Base-by-base conservation (phyloP, 805 yeast genomes). In the Wickerhamiella siamensis region DNA sequence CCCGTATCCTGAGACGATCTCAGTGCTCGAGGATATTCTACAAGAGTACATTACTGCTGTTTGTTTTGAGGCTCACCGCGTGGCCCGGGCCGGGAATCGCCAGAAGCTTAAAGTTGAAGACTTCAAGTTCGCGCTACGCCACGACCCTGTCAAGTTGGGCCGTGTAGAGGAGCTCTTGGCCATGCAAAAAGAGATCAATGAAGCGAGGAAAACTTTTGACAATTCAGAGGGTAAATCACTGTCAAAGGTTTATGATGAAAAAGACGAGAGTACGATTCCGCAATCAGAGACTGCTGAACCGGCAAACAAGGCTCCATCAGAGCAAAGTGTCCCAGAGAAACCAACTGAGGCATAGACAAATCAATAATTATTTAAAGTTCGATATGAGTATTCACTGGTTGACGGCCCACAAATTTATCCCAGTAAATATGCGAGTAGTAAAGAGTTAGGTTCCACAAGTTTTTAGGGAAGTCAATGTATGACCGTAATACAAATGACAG, bases 41-140 rank as follows among this genome's bases (percentile, higher is more conserved):
- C 71, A 77, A 9, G 73, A 72, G 33, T 81, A 79, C 55, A 58
- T 80, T 33, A 68, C 72, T 3, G 79, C 75, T 51, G 65, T 79
- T 9, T 66, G 83, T 62, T 62, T 73, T 48, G 70, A 71, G 48
- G 74, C 79, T 14, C 54, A 66, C 47, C 53, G 68, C 19, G 64
- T 68, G 48, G 67, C 83, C 29, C 61, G 67, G 33, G 67, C 72
- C 3, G 69, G 76, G 1, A 63, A 63, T 10, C 63, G 84, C 31
- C 72, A 67, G 46, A 80, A 79, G 58, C 67, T 80, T 48, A 75
- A 74, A 48, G 74, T 79, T 15, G 86, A 79, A 34, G 87, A 80
- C 53, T 74, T 80, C 60, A 75, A 72, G 55, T 80, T 78, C 58
- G 82, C 79, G 0, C 57, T 81, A 40, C 61, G 86, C 36, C 69